phyloP scores from a whole-genome alignment of 2,329 filamentous ascomycete genomes.

The Aspergillus candidus region DNA sequence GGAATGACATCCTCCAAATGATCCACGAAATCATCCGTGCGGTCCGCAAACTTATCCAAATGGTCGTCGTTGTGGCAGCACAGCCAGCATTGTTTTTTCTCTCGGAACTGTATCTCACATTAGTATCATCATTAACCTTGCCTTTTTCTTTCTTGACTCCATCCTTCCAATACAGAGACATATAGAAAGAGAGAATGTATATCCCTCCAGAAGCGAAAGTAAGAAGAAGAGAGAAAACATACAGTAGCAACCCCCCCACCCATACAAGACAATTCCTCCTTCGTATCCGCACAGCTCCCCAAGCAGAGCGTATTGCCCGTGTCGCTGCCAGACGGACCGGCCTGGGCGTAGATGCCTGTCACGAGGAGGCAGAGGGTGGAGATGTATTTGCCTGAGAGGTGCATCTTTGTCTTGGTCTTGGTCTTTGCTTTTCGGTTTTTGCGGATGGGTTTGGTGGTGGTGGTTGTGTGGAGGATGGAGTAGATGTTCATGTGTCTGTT shows the following conservation, averaged over 20 bases:
- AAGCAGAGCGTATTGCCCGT: constrained; percentile 7
- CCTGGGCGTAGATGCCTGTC: constrained; percentile 4
- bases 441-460: background rate
- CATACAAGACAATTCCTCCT: background rate
- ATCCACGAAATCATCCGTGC: constrained; percentile 1
- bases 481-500: too few relatives aligned
- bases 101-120: background rate
- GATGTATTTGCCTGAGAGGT: constrained; percentile 11
- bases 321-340: constrained; percentile 6
- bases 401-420: constrained; percentile 9
- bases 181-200: background rate
- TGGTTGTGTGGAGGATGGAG: too few relatives aligned
- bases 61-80: constrained; percentile 11
- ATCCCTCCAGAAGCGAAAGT: background rate
- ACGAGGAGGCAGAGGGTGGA: constrained; percentile 14
- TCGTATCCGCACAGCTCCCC: constrained; percentile 3
- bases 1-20: background rate
- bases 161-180: background rate
- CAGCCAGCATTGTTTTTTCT: constrained; percentile 1
- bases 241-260: too few relatives aligned
- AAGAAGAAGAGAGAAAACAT: background rate
- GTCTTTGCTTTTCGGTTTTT: background rate
- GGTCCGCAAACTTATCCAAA: background rate
- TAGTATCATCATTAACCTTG: background rate
- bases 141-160: too few relatives aligned